These are phyloP conservation scores for Fusarium oligoseptatum DNA, from an alignment of 2,329 filamentous ascomycete genomes.

Conservation along the genomic window DNA sequence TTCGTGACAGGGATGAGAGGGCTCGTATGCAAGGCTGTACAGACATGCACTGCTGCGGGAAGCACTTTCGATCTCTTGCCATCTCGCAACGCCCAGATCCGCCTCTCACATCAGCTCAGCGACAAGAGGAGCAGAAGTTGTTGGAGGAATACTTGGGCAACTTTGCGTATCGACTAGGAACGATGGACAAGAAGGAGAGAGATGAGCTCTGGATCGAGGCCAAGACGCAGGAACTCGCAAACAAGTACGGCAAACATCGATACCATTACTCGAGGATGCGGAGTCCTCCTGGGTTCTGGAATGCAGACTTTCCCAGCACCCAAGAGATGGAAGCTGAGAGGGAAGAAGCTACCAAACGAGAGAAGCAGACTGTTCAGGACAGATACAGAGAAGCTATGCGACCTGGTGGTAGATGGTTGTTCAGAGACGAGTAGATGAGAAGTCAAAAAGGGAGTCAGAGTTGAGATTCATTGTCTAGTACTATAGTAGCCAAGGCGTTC, in stretches of 20 bases:
- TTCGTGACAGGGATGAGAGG: conserved; percentile 77
- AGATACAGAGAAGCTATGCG: conserved; percentile 87
- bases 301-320: conserved; percentile 88
- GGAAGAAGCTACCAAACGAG: conserved; percentile 72
- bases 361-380: conserved; percentile 75
- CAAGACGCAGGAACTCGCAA: conserved; percentile 78
- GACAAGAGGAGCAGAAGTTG: conserved; percentile 61
- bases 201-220: conserved; percentile 80
- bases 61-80: conserved; percentile 77
- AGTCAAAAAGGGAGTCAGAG: not conserved
- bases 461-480: not conserved
- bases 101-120: conserved; percentile 52
- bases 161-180: conserved; percentile 68
- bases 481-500: conserved; percentile 9
- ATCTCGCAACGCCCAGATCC: conserved; percentile 60
- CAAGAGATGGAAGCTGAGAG: conserved; percentile 80
- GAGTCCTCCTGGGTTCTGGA: conserved; percentile 92
- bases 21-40: conserved; percentile 81
- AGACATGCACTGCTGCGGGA: conserved; percentile 81
- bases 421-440: conserved; percentile 77
- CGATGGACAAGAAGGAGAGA: conserved; percentile 72
- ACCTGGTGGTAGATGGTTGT: conserved; percentile 81
- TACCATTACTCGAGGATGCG: conserved; percentile 77
- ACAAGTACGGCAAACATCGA: conserved; percentile 82
- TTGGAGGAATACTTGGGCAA: conserved; percentile 71